phyloP scores from a whole-genome alignment of 345 rosid species.

The Aurinia saxatilis region DNA sequence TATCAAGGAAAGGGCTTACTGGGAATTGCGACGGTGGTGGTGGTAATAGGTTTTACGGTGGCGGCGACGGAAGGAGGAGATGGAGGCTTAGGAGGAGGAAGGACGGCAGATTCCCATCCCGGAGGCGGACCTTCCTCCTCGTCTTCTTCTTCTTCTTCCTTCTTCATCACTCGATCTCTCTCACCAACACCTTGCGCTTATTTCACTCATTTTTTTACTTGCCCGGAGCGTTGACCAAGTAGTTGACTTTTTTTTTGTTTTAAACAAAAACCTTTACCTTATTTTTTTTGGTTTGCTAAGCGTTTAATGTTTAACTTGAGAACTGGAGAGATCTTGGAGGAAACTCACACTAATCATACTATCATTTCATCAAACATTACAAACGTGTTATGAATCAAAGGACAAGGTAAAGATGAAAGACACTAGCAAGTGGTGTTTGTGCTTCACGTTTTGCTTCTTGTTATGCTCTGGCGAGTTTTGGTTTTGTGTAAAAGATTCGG shows the following conservation, averaged over 20 bases:
- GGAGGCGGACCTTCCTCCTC: slow-evolving; percentile 34
- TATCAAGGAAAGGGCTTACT: background rate
- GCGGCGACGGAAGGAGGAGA: slow-evolving; percentile 1
- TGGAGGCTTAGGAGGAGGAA: background rate
- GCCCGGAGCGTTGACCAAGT: background rate
- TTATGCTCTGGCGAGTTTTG: slow-evolving; percentile 30
- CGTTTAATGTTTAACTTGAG: too few relatives aligned
- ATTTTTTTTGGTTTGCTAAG: too few relatives aligned
- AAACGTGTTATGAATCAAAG: too few relatives aligned
- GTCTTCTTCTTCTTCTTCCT: slow-evolving; percentile 3
- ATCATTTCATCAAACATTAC: too few relatives aligned
- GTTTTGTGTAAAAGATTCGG: slow-evolving; percentile 51
- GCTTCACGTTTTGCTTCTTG: too few relatives aligned
- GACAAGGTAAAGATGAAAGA: too few relatives aligned
- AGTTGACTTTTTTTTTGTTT: background rate
- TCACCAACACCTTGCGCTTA: background rate
- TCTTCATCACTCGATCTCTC: slow-evolving; percentile 15
- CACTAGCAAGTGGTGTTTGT: too few relatives aligned
- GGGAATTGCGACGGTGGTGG: background rate
- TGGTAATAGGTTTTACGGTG: background rate
- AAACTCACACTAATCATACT: too few relatives aligned
- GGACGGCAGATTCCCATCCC: slow-evolving; percentile 30
- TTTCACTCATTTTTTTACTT: background rate
- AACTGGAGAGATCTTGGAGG: too few relatives aligned
- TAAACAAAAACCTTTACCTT: too few relatives aligned